phyloP scores from a whole-genome alignment of 106 monocot genomes.

The Dendrobium catenatum region DNA sequence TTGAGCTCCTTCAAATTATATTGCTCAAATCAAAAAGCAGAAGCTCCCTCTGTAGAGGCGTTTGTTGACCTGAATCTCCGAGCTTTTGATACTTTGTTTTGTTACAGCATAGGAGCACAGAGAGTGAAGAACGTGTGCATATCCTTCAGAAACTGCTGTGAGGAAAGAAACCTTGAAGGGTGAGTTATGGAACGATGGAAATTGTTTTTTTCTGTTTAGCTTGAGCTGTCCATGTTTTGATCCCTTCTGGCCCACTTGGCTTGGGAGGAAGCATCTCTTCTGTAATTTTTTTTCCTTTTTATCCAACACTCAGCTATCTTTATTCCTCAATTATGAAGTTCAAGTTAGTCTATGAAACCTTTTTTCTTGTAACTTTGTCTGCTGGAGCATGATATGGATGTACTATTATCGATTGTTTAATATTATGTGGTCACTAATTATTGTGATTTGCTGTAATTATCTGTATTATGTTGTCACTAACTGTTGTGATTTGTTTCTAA shows the following conservation, averaged over 20 bases:
- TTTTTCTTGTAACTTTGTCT: background rate
- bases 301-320: background rate
- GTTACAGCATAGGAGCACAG: conserved; percentile 57
- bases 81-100: background rate
- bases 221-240: background rate
- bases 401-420: background rate
- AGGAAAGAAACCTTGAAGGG: conserved; percentile 37
- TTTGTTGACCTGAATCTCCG: background rate
- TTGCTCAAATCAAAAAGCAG: too few relatives aligned
- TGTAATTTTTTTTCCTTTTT: background rate
- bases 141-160: conserved; percentile 44
- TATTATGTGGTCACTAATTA: background rate
- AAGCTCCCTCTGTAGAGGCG: background rate
- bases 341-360: background rate
- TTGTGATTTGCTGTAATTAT: background rate
- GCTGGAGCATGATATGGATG: background rate
- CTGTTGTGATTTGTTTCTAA: background rate
- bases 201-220: background rate
- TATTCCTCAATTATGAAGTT: background rate
- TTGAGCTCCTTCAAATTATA: background rate
- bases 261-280: background rate
- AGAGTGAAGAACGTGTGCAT: conserved; percentile 57
- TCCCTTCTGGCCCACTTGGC: background rate
- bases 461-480: background rate
- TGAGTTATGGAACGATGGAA: conserved; percentile 8